Evolutionary conservation across 768 basidiomycete genomes (phyloP).

Genomic region (Hygrophorus russula): DNA sequence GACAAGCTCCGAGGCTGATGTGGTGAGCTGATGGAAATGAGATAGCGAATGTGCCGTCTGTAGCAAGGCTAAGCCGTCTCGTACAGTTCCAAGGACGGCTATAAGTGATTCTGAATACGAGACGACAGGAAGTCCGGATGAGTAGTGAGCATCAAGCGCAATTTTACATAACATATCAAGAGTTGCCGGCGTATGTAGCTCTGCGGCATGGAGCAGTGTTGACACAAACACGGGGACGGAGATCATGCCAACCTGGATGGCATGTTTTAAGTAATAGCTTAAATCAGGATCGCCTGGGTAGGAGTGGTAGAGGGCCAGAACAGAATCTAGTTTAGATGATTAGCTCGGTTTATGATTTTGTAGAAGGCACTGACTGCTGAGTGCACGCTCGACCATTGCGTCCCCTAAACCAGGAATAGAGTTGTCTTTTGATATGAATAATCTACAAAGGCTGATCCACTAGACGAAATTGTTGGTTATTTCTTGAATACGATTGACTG

Average conservation of each 20-base stretch:
- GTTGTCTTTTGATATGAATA: slow-evolving; percentile 43
- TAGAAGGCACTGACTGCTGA: slow-evolving; percentile 44
- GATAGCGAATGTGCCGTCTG: slow-evolving; percentile 44
- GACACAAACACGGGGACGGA: slow-evolving; percentile 50
- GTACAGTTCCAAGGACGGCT: slow-evolving; percentile 39
- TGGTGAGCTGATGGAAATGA: slow-evolving; percentile 45
- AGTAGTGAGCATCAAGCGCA: slow-evolving; percentile 53
- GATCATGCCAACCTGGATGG: slow-evolving; percentile 44
- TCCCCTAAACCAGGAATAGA: slow-evolving; percentile 17
- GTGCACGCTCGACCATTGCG: slow-evolving; percentile 30
- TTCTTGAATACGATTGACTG: background rate
- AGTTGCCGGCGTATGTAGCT: slow-evolving; percentile 53
- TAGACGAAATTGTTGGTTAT: slow-evolving; percentile 15
- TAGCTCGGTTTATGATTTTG: background rate
- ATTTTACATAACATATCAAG: slow-evolving; percentile 60
- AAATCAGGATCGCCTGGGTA: slow-evolving; percentile 64
- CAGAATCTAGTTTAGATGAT: slow-evolving; percentile 39
- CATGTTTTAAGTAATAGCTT: slow-evolving; percentile 52
- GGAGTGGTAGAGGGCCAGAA: slow-evolving; percentile 52
- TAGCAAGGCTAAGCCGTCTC: slow-evolving; percentile 51
- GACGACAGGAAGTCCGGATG: slow-evolving; percentile 42
- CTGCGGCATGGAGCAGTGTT: slow-evolving; percentile 56
- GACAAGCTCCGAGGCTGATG: slow-evolving; percentile 54
- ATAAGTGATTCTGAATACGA: slow-evolving; percentile 37
- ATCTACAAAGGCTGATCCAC: slow-evolving; percentile 60